phyloP scores from a whole-genome alignment of 225 moss, liverwort and hornwort species.

The Pseudoscleropodium purum region DNA sequence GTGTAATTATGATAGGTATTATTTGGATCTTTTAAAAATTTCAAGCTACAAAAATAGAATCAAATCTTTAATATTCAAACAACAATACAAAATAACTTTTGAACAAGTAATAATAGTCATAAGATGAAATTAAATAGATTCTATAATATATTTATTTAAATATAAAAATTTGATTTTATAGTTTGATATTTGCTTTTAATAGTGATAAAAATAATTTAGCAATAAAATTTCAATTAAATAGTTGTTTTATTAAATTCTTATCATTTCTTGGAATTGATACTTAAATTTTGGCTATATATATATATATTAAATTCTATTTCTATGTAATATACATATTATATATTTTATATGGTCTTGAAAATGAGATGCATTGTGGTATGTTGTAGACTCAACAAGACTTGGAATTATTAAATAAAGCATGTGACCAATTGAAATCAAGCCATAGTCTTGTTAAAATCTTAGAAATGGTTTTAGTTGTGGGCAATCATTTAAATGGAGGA shows the following conservation, averaged over 20 bases:
- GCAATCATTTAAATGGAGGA: conserved; percentile 81
- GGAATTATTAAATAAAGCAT: conserved; percentile 52
- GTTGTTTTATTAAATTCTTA: no score
- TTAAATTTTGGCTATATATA: no score
- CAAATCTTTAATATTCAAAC: conserved; percentile 64
- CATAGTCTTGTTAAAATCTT: conserved; percentile 76
- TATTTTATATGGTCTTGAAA: not conserved
- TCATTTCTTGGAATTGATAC: accelerated
- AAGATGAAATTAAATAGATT: not conserved
- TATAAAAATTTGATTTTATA: not conserved
- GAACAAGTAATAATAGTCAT: conserved; percentile 13
- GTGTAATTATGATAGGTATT: conserved; percentile 33
- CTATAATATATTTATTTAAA: not conserved
- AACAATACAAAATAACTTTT: conserved; percentile 43
- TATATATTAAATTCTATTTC: not conserved
- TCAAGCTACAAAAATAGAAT: conserved; percentile 55
- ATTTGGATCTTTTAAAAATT: conserved; percentile 56
- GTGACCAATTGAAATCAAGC: conserved; percentile 65
- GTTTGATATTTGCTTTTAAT: not conserved
- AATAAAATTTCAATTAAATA: not conserved
- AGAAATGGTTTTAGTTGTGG: conserved; percentile 81
- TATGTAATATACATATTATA: not conserved
- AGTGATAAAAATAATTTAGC: not conserved
- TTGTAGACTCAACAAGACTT: conserved; percentile 56
- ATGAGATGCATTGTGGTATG: accelerated